phyloP scores from a whole-genome alignment of 2,329 filamentous ascomycete genomes.

The Hypoxylon sp. region DNA sequence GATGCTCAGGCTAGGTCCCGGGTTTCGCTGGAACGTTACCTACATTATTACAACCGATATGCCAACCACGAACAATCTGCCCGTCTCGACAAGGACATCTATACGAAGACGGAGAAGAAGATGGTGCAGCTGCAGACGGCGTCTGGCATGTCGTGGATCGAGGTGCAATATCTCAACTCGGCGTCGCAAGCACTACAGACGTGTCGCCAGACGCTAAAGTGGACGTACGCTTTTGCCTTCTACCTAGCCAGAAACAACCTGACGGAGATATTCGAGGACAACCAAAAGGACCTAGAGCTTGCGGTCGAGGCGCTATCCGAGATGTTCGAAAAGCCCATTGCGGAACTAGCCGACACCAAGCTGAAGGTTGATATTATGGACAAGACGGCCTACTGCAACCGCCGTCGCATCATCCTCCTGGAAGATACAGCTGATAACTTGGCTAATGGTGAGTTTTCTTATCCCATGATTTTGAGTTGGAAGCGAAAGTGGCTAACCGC shows the following conservation, averaged over 20 bases:
- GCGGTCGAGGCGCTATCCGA: constrained; percentile 96
- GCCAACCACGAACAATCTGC: constrained; percentile 99
- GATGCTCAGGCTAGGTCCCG: constrained; percentile 93
- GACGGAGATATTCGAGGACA: constrained; percentile 98
- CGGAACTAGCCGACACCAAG: constrained; percentile 85
- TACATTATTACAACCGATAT: constrained; percentile 99
- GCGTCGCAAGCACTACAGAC: constrained; percentile 94
- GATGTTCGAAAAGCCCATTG: constrained; percentile 98
- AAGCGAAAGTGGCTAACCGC: constrained; percentile 9
- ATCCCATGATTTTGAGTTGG: neutral
- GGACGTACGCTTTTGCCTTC: constrained; percentile 99
- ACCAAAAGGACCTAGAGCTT: constrained; percentile 97
- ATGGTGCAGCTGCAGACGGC: constrained; percentile 96
- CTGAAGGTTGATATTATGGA: constrained; percentile 98
- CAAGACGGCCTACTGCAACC: constrained; percentile 97
- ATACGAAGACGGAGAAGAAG: constrained; percentile 97
- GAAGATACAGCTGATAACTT: constrained; percentile 94
- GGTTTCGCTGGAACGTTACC: constrained; percentile 91
- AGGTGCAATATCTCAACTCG: constrained; percentile 95
- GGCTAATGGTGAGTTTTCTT: constrained; percentile 75
- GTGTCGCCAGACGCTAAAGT: constrained; percentile 98
- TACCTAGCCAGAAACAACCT: constrained; percentile 96
- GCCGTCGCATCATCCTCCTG: constrained; percentile 87
- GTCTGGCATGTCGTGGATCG: constrained; percentile 98
- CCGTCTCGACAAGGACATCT: constrained; percentile 95